Evolutionary conservation across 176 grass and related monocot genomes (phyloP).

Genomic region (Triticum monococcum): DNA sequence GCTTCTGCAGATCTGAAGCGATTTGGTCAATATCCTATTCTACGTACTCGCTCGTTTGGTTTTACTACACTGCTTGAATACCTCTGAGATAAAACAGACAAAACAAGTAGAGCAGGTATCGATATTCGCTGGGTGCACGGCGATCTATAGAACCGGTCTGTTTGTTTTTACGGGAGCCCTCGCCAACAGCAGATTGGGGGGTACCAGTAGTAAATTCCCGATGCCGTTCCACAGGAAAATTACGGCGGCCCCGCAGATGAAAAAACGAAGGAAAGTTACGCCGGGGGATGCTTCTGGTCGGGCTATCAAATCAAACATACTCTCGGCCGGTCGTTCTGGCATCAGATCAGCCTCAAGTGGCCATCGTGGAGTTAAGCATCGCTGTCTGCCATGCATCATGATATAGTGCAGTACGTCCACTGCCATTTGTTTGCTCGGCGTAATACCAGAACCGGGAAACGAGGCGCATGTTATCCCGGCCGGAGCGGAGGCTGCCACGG

Average conservation of each 20-base stretch:
- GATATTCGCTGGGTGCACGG: background rate
- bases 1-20: constrained; percentile 19
- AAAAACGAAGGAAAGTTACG: too few relatives aligned
- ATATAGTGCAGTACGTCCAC: too few relatives aligned
- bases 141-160: constrained; percentile 7
- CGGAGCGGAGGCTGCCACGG: background rate
- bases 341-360: background rate
- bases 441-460: background rate
- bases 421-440: background rate
- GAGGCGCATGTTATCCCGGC: too few relatives aligned
- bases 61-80: background rate
- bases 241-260: background rate
- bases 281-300: constrained; percentile 29
- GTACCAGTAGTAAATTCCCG: background rate
- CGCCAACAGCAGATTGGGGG: background rate
- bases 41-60: background rate
- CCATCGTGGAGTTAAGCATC: background rate
- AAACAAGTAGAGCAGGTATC: background rate
- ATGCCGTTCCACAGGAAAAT: background rate
- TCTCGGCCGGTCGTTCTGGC: background rate
- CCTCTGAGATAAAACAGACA: background rate
- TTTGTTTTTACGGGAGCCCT: constrained; percentile 20
- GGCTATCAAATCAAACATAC: background rate
- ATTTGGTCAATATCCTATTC: background rate
- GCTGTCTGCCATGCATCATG: background rate